Percentiles rank a stretch among this genome's conserved stretches.
These are phyloP conservation scores for Metschnikowia borealis DNA, from an alignment of 805 yeast genomes.

Conservation along the genomic window DNA sequence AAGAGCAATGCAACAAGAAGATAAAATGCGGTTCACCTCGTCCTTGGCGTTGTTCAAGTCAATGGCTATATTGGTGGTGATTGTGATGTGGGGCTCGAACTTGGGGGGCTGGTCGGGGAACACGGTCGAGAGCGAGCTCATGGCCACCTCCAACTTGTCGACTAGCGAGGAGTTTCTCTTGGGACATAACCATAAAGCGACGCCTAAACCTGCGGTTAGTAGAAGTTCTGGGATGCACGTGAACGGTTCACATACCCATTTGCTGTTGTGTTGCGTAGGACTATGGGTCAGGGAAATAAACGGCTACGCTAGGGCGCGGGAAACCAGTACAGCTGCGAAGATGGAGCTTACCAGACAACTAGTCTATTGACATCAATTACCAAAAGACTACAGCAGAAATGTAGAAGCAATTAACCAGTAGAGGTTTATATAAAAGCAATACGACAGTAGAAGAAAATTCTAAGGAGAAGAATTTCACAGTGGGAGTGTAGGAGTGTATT, in stretches of 20 bases:
- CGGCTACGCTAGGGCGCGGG: constrained; percentile 1
- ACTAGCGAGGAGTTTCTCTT: constrained; percentile 47
- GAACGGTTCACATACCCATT: constrained; percentile 12
- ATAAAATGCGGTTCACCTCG: constrained; percentile 57
- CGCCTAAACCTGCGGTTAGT: constrained; percentile 26
- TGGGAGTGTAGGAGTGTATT: too few relatives aligned
- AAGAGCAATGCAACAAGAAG: constrained; percentile 55
- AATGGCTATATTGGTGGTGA: constrained; percentile 57
- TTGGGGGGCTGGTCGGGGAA: constrained; percentile 63
- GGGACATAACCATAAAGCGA: constrained; percentile 79
- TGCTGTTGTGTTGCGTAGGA: not conserved
- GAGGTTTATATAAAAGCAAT: too few relatives aligned
- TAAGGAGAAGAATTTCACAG: too few relatives aligned
- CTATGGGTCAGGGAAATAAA: not conserved
- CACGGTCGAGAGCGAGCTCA: constrained; percentile 63
- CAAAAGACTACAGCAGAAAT: too few relatives aligned
- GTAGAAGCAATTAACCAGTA: too few relatives aligned
- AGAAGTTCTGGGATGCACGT: not conserved
- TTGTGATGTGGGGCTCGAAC: constrained; percentile 75
- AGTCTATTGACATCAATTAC: not conserved
- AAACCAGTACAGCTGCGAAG: constrained; percentile 1
- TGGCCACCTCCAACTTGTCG: constrained; percentile 55
- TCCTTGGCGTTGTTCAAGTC: constrained; percentile 38
- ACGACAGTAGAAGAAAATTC: too few relatives aligned
- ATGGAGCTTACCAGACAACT: not conserved